phyloP scores from a whole-genome alignment of 768 basidiomycete species.

The Phylloporus scabripes region DNA sequence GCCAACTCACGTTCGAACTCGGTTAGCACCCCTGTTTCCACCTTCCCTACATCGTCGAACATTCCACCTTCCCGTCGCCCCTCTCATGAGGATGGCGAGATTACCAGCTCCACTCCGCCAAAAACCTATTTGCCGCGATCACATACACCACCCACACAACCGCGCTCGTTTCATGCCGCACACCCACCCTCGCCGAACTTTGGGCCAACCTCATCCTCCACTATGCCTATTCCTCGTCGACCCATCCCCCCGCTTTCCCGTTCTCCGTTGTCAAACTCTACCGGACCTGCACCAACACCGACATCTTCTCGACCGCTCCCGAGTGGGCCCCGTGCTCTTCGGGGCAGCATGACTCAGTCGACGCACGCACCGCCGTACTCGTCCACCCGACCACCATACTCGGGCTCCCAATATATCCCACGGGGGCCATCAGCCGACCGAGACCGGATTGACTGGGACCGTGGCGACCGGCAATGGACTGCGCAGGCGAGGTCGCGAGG shows the following conservation, averaged over 20 bases:
- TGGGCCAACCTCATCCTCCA: constrained; percentile 20
- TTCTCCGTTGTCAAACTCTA: constrained; percentile 23
- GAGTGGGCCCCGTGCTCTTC: constrained; percentile 37
- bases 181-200: constrained; percentile 23
- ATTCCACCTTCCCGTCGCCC: constrained; percentile 23
- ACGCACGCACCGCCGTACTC: constrained; percentile 17
- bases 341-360: constrained; percentile 24
- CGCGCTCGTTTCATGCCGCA: constrained; percentile 38
- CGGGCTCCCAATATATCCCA: constrained; percentile 36
- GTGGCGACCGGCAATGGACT: constrained; percentile 36
- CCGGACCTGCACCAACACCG: constrained; percentile 18
- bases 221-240: constrained; percentile 24
- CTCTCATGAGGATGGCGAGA: constrained; percentile 52
- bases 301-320: constrained; percentile 32
- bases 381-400: constrained; percentile 18
- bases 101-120: constrained; percentile 34
- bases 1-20: constrained; percentile 26
- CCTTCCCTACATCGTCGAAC: constrained; percentile 1
- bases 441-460: constrained; percentile 42
- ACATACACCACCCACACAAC: constrained; percentile 43
- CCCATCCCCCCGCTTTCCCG: constrained; percentile 29
- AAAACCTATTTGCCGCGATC: constrained; percentile 35
- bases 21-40: constrained; percentile 11
- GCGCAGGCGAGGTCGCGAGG: constrained; percentile 26
- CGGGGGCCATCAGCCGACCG: constrained; percentile 51